phyloP scores from a whole-genome alignment of 2,329 filamentous ascomycete genomes.

The Coniella lustricola region DNA sequence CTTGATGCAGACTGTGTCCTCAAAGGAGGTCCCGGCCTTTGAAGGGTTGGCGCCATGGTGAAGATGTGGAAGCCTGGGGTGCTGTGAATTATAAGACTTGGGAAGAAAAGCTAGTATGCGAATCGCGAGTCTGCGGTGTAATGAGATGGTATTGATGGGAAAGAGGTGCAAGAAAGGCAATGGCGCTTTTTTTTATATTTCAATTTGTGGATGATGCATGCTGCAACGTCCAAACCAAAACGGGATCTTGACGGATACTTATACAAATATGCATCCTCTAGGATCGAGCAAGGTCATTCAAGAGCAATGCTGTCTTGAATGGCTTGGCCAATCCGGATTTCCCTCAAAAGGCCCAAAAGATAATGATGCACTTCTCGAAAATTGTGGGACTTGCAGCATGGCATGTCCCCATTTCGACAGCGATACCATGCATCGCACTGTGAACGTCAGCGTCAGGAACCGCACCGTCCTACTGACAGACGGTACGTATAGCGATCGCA shows the following conservation, averaged over 20 bases:
- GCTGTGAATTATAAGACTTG: not conserved
- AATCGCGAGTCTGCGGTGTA: too few species aligned
- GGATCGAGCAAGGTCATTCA: not conserved
- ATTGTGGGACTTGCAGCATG: slow-evolving; percentile 8
- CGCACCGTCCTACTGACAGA: not conserved
- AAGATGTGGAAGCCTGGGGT: slow-evolving; percentile 2
- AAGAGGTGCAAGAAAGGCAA: not conserved
- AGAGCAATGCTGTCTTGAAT: slow-evolving; percentile 1
- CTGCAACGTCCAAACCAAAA: not conserved
- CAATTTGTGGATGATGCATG: not conserved
- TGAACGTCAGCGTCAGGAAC: not conserved
- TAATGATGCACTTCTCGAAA: slow-evolving; percentile 2
- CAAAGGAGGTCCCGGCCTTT: slow-evolving; percentile 23
- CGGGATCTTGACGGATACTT: slow-evolving; percentile 10
- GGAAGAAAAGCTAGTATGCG: not conserved
- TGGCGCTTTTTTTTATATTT: too few species aligned
- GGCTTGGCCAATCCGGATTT: slow-evolving; percentile 1
- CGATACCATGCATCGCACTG: not conserved
- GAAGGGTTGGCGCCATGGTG: slow-evolving; percentile 18
- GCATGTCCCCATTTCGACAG: not conserved
- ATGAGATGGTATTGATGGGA: too few species aligned
- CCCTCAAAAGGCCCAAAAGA: not conserved
- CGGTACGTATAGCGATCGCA: not conserved
- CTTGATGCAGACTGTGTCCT: slow-evolving; percentile 26
- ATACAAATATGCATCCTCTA: slow-evolving; percentile 4